Conservation (phyloP, 495 filamentous ascomycete species). For the Echria macrotheca region DNA sequence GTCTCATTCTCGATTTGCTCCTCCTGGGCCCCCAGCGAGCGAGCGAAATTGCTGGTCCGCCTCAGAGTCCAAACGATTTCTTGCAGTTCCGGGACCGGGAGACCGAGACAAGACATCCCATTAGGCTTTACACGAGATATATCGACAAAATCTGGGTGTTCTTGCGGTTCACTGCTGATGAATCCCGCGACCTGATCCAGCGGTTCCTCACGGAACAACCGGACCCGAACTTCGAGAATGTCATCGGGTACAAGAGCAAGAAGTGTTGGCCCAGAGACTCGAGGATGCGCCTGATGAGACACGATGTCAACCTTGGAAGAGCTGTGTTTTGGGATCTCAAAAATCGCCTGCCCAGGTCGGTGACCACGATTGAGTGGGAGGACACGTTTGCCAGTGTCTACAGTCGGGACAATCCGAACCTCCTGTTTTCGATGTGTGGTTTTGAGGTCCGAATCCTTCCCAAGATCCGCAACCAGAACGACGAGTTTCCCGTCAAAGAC, state of each 20-base stretch:
- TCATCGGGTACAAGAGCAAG: conserved; percentile 98
- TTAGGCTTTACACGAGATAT: conserved; percentile 93
- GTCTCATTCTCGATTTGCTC: conserved; percentile 88
- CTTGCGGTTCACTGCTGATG: conserved; percentile 86
- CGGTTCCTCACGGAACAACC: conserved; percentile 97
- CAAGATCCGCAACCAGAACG: conserved; percentile 90
- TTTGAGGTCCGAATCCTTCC: conserved; percentile 97
- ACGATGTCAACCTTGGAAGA: conserved; percentile 96
- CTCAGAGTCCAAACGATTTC: conserved; percentile 95
- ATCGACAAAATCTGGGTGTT: conserved; percentile 99
- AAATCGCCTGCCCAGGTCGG: conserved; percentile 86
- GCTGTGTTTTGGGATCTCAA: conserved; percentile 99
- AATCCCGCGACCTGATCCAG: conserved; percentile 93
- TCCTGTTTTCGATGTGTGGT: conserved; percentile 96
- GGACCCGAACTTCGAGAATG: conserved; percentile 99
- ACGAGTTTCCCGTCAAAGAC: conserved; percentile 96
- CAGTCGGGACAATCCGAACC: conserved; percentile 95
- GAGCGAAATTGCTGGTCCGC: conserved; percentile 95
- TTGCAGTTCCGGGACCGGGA: conserved; percentile 91
- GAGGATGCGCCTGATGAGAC: conserved; percentile 96
- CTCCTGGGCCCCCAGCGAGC: conserved; percentile 91
- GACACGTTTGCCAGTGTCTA: conserved; percentile 99
- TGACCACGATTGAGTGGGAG: conserved; percentile 99
- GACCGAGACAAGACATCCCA: conserved; percentile 88
- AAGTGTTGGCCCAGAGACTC: conserved; percentile 99